A percentile compares a stretch with the other conserved stretches of the same genome.
Conservation (phyloP, 345 rosid species). For the Litchi chinensis region DNA sequence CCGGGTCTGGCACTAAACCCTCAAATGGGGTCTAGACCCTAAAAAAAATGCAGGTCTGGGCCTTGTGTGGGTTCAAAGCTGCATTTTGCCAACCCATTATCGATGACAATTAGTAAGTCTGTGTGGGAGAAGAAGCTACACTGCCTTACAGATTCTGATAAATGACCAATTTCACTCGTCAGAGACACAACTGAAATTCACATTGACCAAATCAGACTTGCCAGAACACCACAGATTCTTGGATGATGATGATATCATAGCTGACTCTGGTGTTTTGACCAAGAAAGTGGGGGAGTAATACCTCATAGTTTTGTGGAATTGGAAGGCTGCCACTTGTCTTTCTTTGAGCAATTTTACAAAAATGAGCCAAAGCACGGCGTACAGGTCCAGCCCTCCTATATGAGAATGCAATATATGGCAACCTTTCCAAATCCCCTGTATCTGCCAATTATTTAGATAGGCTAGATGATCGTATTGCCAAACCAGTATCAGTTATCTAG, state of each 20-base stretch:
- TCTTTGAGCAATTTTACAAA: slow-evolving; percentile 26
- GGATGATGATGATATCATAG: neutral
- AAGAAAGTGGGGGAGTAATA: slow-evolving; percentile 26
- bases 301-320: slow-evolving; percentile 32
- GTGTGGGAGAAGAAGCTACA: neutral
- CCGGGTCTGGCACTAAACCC: no score
- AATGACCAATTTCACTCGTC: neutral
- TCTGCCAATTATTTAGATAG: neutral
- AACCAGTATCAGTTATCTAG: slow-evolving; percentile 16
- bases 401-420: neutral
- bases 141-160: neutral
- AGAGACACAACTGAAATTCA: neutral
- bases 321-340: slow-evolving; percentile 12
- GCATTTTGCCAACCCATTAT: no score
- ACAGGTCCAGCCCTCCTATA: slow-evolving; percentile 26
- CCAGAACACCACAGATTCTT: slow-evolving; percentile 7
- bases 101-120: neutral
- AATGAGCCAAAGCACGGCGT: slow-evolving; percentile 30
- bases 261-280: slow-evolving; percentile 19
- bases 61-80: no score
- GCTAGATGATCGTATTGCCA: slow-evolving; percentile 9
- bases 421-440: neutral
- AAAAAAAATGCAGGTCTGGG: no score
- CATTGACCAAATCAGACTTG: slow-evolving; percentile 8
- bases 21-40: no score